Evolutionary conservation across 1,284 basidiomycete species (phyloP).

Genomic region (Volvariella surrecta): DNA sequence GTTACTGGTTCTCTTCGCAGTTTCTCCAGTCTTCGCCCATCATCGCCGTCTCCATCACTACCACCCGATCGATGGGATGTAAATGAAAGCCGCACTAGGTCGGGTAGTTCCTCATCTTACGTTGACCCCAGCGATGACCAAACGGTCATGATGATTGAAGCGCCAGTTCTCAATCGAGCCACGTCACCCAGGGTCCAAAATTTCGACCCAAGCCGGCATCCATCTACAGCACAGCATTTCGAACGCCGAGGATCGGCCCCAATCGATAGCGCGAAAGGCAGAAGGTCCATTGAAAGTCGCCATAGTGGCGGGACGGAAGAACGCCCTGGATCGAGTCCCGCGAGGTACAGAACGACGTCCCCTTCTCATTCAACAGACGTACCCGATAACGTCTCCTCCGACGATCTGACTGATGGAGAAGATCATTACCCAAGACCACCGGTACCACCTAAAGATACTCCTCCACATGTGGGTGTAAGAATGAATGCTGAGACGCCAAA

Average conservation of each 20-base stretch:
- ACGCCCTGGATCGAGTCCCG: conserved; percentile 10
- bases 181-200: too few species aligned
- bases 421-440: conserved; percentile 28
- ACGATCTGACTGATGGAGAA: conserved; percentile 56
- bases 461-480: conserved; percentile 6
- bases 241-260: too few species aligned
- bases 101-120: conserved; percentile 3
- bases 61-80: background rate
- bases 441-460: conserved; percentile 42
- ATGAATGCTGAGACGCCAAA: conserved; percentile 6
- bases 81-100: conserved; percentile 1
- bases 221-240: too few species aligned
- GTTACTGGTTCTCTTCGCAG: background rate
- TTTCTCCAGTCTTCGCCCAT: background rate
- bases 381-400: conserved; percentile 62
- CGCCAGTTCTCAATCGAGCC: too few species aligned
- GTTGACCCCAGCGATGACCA: background rate
- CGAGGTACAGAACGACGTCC: conserved; percentile 35
- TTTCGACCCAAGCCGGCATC: too few species aligned
- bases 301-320: too few species aligned
- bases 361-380: conserved; percentile 58
- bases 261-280: too few species aligned
- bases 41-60: conserved; percentile 3
- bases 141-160: background rate
- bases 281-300: too few species aligned